phyloP scores from a whole-genome alignment of 441 rosid species.

The Kokia cookei region DNA sequence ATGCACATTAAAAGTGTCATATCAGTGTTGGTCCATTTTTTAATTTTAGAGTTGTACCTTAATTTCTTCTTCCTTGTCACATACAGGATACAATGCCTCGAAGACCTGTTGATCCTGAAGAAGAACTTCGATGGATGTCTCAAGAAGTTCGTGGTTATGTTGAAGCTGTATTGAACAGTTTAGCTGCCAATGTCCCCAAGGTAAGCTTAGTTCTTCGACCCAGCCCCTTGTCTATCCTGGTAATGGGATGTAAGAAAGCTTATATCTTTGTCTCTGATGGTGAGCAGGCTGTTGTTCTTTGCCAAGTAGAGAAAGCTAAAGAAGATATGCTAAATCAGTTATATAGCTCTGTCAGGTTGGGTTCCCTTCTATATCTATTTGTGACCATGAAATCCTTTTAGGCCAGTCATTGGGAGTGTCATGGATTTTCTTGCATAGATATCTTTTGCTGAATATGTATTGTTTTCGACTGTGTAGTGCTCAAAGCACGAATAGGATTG shows the following conservation, averaged over 20 bases:
- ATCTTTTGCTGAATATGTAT: not conserved
- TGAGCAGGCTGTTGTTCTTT: slow-evolving; percentile 67
- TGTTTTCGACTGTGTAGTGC: slow-evolving; percentile 24
- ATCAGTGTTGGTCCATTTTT: not conserved
- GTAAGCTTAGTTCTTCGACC: slow-evolving; percentile 19
- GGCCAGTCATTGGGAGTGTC: not conserved
- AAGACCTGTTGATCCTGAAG: slow-evolving; percentile 69
- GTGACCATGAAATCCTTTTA: not conserved
- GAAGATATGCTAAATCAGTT: slow-evolving; percentile 73
- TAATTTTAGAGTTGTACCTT: not conserved
- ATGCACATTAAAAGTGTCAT: not conserved
- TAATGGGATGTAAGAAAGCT: not conserved
- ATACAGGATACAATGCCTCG: slow-evolving; percentile 57
- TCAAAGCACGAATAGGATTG: slow-evolving; percentile 49
- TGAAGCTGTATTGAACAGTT: slow-evolving; percentile 70
- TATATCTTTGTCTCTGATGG: slow-evolving; percentile 6
- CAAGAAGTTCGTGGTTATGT: slow-evolving; percentile 80
- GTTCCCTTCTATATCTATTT: slow-evolving; percentile 2
- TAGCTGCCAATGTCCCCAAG: slow-evolving; percentile 76
- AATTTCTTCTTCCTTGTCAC: not conserved
- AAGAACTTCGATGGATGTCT: slow-evolving; percentile 80
- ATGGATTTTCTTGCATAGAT: not conserved
- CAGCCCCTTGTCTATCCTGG: not conserved
- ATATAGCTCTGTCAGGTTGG: slow-evolving; percentile 59
- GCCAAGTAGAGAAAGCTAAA: slow-evolving; percentile 79